Evolutionary conservation across 371 early-diverging fungal genomes (phyloP), one percentile per base, ranked within the genome.

Genomic region (Zancudomyces culisetae): DNA sequence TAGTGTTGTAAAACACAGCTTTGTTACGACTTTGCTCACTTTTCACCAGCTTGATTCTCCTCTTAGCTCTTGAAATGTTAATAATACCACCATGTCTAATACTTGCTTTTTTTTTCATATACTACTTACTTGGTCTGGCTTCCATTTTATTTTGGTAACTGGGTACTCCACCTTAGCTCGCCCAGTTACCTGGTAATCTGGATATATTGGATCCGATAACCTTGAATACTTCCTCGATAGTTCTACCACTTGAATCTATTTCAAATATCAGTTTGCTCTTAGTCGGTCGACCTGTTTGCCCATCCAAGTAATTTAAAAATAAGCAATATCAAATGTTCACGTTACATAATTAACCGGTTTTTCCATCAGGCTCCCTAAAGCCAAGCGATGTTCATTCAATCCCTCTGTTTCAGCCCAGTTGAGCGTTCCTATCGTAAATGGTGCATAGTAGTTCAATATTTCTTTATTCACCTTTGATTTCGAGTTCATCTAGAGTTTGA

Each of bases 81-180:
- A n/a, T 48, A 13, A 13, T 26, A 3, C 28, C 28, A 28, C 4
- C 8, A 26, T 26, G 4, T 10, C 26, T 18, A 49, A 30, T 4
- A 39, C 20, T 29, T 27, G 39, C 22, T 22, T 35, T 22, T 71
- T 53, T 30, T 39, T 23, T 18, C 28, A 52, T 27, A 24, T 53
- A 58, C 12, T 26, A 30, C 20, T 52, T 62, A 80, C 83, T 71
- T 75, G 79, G 48, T 70, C 61, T 12, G 92, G 94, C 40, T 83
- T 76, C 92, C 92, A 95, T 56, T 78, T 60, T 18, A 91, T 72
- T 62, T 90, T 90, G 3, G 93, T 89, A 30, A 83, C 71, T 21
- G 96, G 96, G 61, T 85, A 93, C 29, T 79, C 74, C n/a, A 85
- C 80, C 28, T 80, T 79, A 1, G 73, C 70, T 57, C 84, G 85